phyloP scores from a whole-genome alignment of 345 rosid species.

The Alliaria petiolata region DNA sequence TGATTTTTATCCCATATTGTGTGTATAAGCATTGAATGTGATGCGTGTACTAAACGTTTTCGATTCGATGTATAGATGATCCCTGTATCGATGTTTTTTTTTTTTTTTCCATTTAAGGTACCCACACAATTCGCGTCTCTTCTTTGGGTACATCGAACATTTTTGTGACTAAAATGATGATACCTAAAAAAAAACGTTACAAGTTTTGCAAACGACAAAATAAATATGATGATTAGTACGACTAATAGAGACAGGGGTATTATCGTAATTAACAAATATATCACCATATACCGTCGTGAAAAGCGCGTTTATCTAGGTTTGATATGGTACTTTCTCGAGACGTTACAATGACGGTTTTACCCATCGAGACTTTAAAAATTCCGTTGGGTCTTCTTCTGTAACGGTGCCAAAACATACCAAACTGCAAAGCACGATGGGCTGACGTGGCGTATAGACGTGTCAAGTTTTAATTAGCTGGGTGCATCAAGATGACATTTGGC shows the following conservation, averaged over 20 bases:
- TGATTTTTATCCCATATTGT: background rate
- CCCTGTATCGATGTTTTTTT: background rate
- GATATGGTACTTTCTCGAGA: background rate
- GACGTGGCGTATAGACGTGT: conserved; percentile 5
- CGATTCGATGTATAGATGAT: background rate
- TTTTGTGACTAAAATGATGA: background rate
- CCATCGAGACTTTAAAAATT: background rate
- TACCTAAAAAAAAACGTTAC: background rate
- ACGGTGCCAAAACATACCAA: conserved; percentile 23
- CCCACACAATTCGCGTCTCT: conserved; percentile 6
- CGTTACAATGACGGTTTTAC: background rate
- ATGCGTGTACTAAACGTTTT: conserved; percentile 22
- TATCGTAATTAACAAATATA: background rate
- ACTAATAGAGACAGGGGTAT: background rate
- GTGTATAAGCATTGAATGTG: background rate
- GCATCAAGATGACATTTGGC: conserved; percentile 13
- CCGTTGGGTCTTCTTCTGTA: conserved; percentile 7
- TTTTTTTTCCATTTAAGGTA: background rate
- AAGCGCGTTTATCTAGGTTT: conserved; percentile 28
- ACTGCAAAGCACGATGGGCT: conserved; percentile 15
- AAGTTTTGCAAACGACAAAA: no score
- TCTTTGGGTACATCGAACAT: background rate
- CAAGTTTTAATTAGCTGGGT: background rate
- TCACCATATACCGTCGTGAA: conserved; percentile 16
- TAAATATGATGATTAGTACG: no score